Evolutionary conservation across 441 rosid species (phyloP), one percentile per base, ranked within the genome.

Genomic region (Euphorbia neoarborescens): DNA sequence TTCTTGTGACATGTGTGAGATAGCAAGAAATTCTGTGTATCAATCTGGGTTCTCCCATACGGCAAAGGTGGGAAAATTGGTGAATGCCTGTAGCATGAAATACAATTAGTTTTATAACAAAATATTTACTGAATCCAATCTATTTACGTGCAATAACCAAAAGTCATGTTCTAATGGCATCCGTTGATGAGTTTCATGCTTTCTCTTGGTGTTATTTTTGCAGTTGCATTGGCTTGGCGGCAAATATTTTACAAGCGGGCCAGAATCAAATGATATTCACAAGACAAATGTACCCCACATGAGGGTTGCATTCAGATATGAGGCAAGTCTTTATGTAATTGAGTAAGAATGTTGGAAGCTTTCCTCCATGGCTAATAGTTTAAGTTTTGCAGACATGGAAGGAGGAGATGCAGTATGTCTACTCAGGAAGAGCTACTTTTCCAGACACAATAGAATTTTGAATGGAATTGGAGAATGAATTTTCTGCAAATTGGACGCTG

Each of bases 221-320:
- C 81, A 88, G 94, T 70, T 57, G 71, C 94, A 85, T 74, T 88
- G 94, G 94, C 87, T 88, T 13, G 94, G 94, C 27, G 53, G 70
- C 68, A 82, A 77, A 73, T 88, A 85, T 77, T 84, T 75, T 74
- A 24, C 82, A 42, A 84, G 85, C 56, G 86, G 90, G 14, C 81
- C 89, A 0, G 86, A 77, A 79, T 90, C 90, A 71, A 88, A 88
- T 69, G 87, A 88, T 57, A 87, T 88, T 70, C 87, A 85, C n/a
- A 88, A 80, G 76, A 84, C 90, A 28, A 88, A 88, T 71, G 94
- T 88, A 68, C 90, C 90, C 3, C 73, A 72, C 27, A 65, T 81
- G 72, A 82, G 94, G 80, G 76, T 89, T 53, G 81, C 81, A 20
- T 89, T 84, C 50, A 77, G 94, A 57, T 84, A 89, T n/a, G 83